Evolutionary conservation across 768 basidiomycete species (phyloP).

Genomic region (Lactarius deliciosus): DNA sequence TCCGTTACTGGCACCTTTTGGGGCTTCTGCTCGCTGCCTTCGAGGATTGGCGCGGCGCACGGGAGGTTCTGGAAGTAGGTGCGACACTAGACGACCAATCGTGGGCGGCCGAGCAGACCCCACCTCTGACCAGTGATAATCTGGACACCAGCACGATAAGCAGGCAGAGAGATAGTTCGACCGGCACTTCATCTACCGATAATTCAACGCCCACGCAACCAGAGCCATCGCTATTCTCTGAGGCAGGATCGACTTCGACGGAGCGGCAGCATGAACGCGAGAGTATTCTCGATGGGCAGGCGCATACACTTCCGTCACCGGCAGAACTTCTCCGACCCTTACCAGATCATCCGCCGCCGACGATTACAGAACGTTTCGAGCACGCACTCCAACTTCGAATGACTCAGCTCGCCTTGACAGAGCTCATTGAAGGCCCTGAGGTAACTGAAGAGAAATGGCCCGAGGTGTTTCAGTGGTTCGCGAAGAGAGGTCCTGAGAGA

Average conservation of each 20-base stretch:
- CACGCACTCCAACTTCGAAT: constrained; percentile 82
- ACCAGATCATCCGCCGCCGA: constrained; percentile 50
- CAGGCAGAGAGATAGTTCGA: not conserved
- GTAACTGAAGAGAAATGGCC: constrained; percentile 78
- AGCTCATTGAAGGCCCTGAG: constrained; percentile 83
- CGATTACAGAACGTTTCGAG: constrained; percentile 64
- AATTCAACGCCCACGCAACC: not conserved
- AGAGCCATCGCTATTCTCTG: constrained; percentile 10
- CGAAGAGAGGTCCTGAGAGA: constrained; percentile 48
- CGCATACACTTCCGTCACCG: constrained; percentile 42
- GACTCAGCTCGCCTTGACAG: constrained; percentile 78
- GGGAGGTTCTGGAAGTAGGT: constrained; percentile 75
- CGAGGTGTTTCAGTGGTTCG: constrained; percentile 84
- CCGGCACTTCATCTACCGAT: not conserved
- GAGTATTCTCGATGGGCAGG: constrained; percentile 36
- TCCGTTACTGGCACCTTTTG: constrained; percentile 89
- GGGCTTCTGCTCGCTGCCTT: constrained; percentile 76
- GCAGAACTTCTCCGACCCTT: constrained; percentile 45
- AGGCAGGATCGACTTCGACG: constrained; percentile 17
- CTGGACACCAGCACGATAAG: constrained; percentile 18
- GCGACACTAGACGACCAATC: constrained; percentile 51
- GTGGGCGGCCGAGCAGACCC: constrained; percentile 32
- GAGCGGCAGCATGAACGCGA: constrained; percentile 4
- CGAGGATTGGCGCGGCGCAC: constrained; percentile 78
- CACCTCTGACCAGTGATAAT: constrained; percentile 7